phyloP scores from a whole-genome alignment of 2,329 filamentous ascomycete species.

The Fusarium brachygibbosum region DNA sequence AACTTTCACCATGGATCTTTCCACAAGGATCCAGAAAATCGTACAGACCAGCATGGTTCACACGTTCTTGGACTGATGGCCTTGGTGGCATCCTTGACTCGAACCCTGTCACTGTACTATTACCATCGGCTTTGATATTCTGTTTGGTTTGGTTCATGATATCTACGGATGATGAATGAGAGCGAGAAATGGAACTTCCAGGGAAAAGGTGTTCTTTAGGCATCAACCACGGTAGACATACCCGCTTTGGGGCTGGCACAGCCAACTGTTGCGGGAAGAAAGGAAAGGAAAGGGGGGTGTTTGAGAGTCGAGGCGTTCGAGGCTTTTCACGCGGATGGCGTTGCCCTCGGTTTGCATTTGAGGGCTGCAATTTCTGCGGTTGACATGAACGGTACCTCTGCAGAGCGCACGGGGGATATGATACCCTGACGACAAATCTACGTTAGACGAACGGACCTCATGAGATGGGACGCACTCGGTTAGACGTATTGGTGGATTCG shows the following conservation, averaged over 20 bases:
- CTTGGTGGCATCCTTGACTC: constrained; percentile 44
- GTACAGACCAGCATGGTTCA: constrained; percentile 39
- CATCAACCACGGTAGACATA: constrained; percentile 48
- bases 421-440: constrained; percentile 56
- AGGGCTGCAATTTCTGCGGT: constrained; percentile 48
- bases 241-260: constrained; percentile 43
- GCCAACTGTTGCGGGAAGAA: constrained; percentile 43
- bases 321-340: constrained; percentile 47
- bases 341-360: constrained; percentile 47
- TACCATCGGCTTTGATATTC: constrained; percentile 51
- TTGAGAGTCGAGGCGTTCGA: constrained; percentile 47
- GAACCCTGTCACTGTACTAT: constrained; percentile 48
- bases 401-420: constrained; percentile 49
- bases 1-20: constrained; percentile 37
- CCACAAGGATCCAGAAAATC: constrained; percentile 26
- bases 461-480: constrained; percentile 45
- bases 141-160: constrained; percentile 51
- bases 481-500: constrained; percentile 46
- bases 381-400: constrained; percentile 46
- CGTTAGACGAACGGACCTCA: constrained; percentile 52
- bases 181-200: constrained; percentile 45
- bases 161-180: constrained; percentile 50
- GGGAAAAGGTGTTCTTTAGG: constrained; percentile 45
- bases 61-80: constrained; percentile 32
- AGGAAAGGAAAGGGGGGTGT: constrained; percentile 30